Evolutionary conservation across 1,139 yeast genomes (phyloP), one percentile per base, ranked within the genome.

Genomic region (Saccharomycopsis hybrid): DNA sequence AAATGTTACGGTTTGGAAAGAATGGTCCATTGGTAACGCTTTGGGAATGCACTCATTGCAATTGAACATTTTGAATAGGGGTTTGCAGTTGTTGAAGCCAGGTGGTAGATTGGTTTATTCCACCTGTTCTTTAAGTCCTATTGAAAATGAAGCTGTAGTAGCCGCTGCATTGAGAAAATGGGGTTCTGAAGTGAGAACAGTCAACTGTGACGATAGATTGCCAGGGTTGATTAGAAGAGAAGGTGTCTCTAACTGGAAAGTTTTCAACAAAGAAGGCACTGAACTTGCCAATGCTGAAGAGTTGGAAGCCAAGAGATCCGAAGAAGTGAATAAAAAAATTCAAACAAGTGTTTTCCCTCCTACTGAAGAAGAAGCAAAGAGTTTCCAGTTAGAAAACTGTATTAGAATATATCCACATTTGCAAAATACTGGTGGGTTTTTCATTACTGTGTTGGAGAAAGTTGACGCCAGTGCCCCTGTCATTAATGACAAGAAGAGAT

Each of bases 381-480:
- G 62, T 18, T 82, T 86, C 65, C 67, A 82, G 57, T 76, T 92
- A 60, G 82, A 88, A 50, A 73, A 82, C 57, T 87, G 96, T 74
- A 80, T 94, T 60, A 80, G 99, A 69, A 95, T 92, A 7, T 92
- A 92, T 65, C 98, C 97, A 46, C 97, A 94, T 66, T 87, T 86
- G 67, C 98, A 92, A 69, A 90, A 92, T 66, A 90, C 98, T 41
- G 98, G 99, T 60, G 99, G 97, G 0, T 92, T 94, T 66, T 94
- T 92, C 68, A 90, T 94, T 62, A 84, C 97, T 32, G 96, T 90
- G 30, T 73, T 94, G 59, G 96, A 90, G 66, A 92, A 89, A 66
- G 35, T 36, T 13, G 44, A 35, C 11, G n/a, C 24, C 4, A 45
- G 35, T 13, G 44, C 29, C 18, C 29, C 45, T 4, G 72, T 66